Percentiles rank a stretch among this genome's conserved stretches.
phyloP scores from a whole-genome alignment of 306 rosid species.

The Rosa lucieae region DNA sequence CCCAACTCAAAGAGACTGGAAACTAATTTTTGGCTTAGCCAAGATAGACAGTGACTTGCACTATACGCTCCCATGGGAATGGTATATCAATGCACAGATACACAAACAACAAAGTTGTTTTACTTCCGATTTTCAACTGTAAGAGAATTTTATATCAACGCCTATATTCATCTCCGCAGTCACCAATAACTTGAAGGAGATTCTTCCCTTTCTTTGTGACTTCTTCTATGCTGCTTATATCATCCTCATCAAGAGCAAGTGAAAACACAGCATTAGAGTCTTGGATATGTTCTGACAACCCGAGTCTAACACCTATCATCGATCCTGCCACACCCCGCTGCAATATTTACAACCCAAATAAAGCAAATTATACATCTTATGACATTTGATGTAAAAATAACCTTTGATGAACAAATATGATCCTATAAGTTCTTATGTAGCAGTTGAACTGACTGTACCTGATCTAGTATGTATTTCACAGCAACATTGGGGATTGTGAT shows the following conservation, averaged over 20 bases:
- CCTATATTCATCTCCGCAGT: conserved; percentile 96
- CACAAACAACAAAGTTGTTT: not conserved
- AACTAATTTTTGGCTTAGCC: too few species aligned
- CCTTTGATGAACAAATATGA: not conserved
- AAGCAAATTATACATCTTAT: not conserved
- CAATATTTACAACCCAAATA: conserved; percentile 28
- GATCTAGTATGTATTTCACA: conserved; percentile 78
- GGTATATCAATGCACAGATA: not conserved
- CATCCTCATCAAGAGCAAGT: conserved; percentile 84
- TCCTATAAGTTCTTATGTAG: not conserved
- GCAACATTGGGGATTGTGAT: conserved; percentile 84
- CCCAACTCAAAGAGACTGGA: too few species aligned
- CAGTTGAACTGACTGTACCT: conserved; percentile 45
- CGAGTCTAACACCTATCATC: conserved; percentile 93
- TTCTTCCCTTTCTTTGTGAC: conserved; percentile 69
- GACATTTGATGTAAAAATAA: not conserved
- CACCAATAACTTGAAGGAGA: conserved; percentile 86
- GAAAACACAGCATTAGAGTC: conserved; percentile 76
- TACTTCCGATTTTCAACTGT: not conserved
- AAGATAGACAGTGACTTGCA: too few species aligned
- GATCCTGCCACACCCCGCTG: conserved; percentile 98
- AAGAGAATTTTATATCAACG: conserved; percentile 41
- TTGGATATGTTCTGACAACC: conserved; percentile 82
- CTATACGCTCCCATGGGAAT: too few species aligned
- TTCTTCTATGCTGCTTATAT: conserved; percentile 66